Evolutionary conservation across 176 grass and related monocot genomes (phyloP), one percentile per base, ranked within the genome.

Genomic region (Miscanthus lutarioriparius): DNA sequence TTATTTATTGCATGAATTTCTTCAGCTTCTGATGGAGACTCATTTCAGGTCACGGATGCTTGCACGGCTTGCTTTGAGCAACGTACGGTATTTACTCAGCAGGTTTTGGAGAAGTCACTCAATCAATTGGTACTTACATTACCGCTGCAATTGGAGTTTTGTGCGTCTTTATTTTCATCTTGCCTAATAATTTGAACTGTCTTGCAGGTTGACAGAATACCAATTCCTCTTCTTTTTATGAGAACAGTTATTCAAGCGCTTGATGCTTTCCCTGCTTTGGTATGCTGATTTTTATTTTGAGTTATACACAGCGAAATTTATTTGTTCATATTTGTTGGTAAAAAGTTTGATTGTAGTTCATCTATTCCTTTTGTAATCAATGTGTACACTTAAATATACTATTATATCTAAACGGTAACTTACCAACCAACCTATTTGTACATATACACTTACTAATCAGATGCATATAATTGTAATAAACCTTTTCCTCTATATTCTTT

Each of bases 51-150:
- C 47, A 99, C 68, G 78, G 97, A 99, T 82, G 93, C 91, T 86
- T 99, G 97, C 86, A 98, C 91, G 12, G 89, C 95, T 83, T 98
- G 95, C 85, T 95, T 98, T 90, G 95, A 98, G 83, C 95, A 99
- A 74, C 91, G 93, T 15, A 96, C 91, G 4, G 97, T 99, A 77
- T 99, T 99, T 90, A 99, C 97, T 43, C 93, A 99, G 70, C 97
- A 99, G 89, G 97, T 99, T 80, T 83, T 99, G 79, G 97, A 89
- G 32, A 99, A 89, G 58, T 88, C 97, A 78, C 74, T 99, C 88
- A 92, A 89, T 88, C 89, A 92, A 87, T 82, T 99, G 97, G 97
- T 99, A 90, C 25, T 49, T 75, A 32, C 40, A 36, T 83, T 44
- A 64, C 54, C 14, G 41, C 69, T 28, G 2, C 49, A 65, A 86